These are phyloP conservation scores for Decorospora gaudefroyi DNA, from an alignment of 2,329 filamentous ascomycete genomes.

Conservation along the genomic window DNA sequence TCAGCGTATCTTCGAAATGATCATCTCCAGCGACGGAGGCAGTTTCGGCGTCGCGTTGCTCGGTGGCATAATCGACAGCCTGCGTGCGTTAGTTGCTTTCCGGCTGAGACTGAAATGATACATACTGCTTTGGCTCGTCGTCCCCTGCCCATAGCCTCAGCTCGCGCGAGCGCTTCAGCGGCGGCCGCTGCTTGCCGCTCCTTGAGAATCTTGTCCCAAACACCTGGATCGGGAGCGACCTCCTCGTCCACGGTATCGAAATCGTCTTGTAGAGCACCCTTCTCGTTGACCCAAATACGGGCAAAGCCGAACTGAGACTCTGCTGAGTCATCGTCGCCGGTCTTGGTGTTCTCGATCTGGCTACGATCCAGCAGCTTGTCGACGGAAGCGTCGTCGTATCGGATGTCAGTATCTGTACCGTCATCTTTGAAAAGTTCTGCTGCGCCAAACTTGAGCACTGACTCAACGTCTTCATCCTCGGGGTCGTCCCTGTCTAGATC, in stretches of 20 bases:
- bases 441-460: constrained; percentile 85
- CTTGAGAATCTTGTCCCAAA: constrained; percentile 90
- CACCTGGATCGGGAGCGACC: constrained; percentile 64
- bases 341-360: constrained; percentile 72
- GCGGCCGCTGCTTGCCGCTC: constrained; percentile 78
- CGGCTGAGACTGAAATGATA: not conserved
- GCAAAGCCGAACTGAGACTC: constrained; percentile 89
- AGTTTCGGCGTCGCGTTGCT: constrained; percentile 26
- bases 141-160: constrained; percentile 82
- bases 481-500: constrained; percentile 85
- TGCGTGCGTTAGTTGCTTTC: constrained; percentile 21
- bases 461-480: constrained; percentile 77
- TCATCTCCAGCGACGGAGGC: constrained; percentile 21
- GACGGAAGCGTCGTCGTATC: constrained; percentile 80
- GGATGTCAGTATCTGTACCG: constrained; percentile 70
- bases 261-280: constrained; percentile 67
- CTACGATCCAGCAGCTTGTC: constrained; percentile 89
- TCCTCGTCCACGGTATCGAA: constrained; percentile 61
- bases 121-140: constrained; percentile 69
- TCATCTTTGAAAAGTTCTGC: constrained; percentile 82
- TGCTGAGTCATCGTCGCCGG: constrained; percentile 65
- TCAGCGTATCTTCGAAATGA: constrained; percentile 23
- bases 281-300: constrained; percentile 87
- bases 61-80: constrained; percentile 55
- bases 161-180: constrained; percentile 67